A percentile compares a stretch with the other conserved stretches of the same genome.
These are phyloP conservation scores for Aspergillus thermomutatus DNA, from an alignment of 2,329 filamentous ascomycete species.

Conservation along the genomic window DNA sequence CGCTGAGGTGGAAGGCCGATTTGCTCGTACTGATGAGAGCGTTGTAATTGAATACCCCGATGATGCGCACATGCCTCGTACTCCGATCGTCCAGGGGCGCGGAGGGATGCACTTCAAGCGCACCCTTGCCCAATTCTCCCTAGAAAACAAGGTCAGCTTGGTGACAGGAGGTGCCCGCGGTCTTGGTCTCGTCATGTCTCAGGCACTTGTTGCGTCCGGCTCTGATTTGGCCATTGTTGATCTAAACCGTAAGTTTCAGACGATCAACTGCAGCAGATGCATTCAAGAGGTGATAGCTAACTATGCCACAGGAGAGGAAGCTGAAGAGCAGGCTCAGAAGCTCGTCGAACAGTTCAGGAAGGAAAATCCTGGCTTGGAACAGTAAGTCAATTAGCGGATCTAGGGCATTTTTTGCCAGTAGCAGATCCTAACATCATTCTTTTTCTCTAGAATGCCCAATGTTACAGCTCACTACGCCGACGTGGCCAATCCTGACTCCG, in stretches of 20 bases:
- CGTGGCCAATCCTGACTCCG: constrained; percentile 75
- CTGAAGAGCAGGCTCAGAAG: constrained; percentile 68
- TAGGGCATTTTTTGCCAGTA: neutral
- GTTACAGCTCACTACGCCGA: constrained; percentile 90
- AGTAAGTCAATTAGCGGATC: constrained; percentile 43
- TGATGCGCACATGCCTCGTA: constrained; percentile 68
- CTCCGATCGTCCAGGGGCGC: constrained; percentile 67
- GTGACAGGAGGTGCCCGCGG: constrained; percentile 90
- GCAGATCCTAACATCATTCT: neutral
- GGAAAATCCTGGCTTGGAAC: constrained; percentile 72
- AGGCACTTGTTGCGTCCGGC: constrained; percentile 83
- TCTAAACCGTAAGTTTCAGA: constrained; percentile 70
- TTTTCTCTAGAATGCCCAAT: constrained; percentile 60
- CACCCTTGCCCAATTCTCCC: constrained; percentile 79
- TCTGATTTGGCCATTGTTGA: constrained; percentile 90
- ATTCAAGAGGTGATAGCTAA: neutral
- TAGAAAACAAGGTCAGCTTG: constrained; percentile 77
- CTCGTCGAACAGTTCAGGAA: constrained; percentile 72
- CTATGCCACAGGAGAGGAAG: constrained; percentile 69
- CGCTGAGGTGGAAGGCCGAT: constrained; percentile 58
- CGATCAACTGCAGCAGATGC: neutral
- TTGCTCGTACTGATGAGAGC: constrained; percentile 74
- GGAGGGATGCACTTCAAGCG: constrained; percentile 80
- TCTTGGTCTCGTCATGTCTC: constrained; percentile 86
- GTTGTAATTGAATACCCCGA: constrained; percentile 77